Evolutionary conservation across 2,329 filamentous ascomycete species (phyloP).

Genomic region (Metarhizium sp.): DNA sequence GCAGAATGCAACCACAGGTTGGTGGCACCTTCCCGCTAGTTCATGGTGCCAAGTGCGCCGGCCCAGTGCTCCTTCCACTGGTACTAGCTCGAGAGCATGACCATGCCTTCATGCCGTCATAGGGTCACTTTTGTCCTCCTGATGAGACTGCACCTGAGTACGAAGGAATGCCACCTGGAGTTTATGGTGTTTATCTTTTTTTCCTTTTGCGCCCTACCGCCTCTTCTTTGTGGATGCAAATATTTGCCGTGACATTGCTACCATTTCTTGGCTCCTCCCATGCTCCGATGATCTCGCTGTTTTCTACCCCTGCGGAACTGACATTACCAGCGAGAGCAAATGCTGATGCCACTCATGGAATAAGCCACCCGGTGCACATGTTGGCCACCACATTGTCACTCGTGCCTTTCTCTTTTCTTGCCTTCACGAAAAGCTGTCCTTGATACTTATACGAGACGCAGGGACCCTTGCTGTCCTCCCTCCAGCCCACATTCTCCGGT

Average conservation of each 20-base stretch:
- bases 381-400: too few relatives aligned
- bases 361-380: neutral
- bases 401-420: neutral
- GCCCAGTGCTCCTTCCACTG: neutral
- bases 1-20: neutral
- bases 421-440: neutral
- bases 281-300: too few relatives aligned
- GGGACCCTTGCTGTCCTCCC: neutral
- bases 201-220: neutral
- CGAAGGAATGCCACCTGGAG: neutral
- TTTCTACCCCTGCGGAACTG: too few relatives aligned
- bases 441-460: neutral
- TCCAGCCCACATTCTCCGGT: neutral
- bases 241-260: too few relatives aligned
- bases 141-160: neutral
- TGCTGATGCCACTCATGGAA: neutral
- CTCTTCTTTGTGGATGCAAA: too few relatives aligned
- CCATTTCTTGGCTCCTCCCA: too few relatives aligned
- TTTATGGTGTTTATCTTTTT: neutral
- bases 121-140: constrained; percentile 1
- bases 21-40: neutral
- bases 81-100: too few relatives aligned
- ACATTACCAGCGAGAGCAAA: too few relatives aligned
- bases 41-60: neutral
- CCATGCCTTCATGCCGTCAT: constrained; percentile 1